Percentiles rank a stretch among this genome's conserved stretches.
Conservation (phyloP, 2,329 filamentous ascomycete species). For the Tolypocladium amazonense region DNA sequence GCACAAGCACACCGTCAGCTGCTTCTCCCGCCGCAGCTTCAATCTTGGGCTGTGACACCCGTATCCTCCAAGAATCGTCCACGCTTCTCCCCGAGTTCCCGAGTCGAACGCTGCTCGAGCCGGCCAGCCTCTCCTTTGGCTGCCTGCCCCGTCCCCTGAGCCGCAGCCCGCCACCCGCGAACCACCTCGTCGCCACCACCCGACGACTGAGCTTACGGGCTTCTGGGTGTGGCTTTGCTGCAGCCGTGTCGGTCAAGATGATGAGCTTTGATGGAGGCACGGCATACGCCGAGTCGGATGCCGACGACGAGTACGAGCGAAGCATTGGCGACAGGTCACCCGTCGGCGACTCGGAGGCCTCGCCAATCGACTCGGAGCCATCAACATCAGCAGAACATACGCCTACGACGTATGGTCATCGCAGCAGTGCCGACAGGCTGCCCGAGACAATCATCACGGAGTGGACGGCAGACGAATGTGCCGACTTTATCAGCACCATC, state of each 20-base stretch:
- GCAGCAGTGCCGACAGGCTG: slow-evolving; percentile 51
- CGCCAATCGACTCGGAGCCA: slow-evolving; percentile 62
- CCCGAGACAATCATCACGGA: slow-evolving; percentile 68
- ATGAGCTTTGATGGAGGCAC: slow-evolving; percentile 57
- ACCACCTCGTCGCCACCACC: not conserved
- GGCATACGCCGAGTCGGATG: slow-evolving; percentile 69
- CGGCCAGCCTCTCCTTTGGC: not conserved
- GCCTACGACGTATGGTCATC: slow-evolving; percentile 66
- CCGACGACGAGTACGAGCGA: slow-evolving; percentile 75
- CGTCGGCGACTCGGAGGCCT: slow-evolving; percentile 57
- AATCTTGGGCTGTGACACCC: not conserved
- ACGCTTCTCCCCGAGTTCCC: not conserved
- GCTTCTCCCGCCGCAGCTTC: not conserved
- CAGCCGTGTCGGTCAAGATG: slow-evolving; percentile 14
- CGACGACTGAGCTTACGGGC: not conserved
- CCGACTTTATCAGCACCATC: slow-evolving; percentile 74
- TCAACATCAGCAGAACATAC: slow-evolving; percentile 63
- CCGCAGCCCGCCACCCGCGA: not conserved
- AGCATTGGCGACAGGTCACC: slow-evolving; percentile 59
- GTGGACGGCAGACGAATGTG: slow-evolving; percentile 80
- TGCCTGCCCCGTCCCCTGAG: not conserved
- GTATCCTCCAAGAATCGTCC: not conserved
- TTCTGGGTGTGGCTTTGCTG: not conserved
- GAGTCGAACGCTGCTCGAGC: not conserved
- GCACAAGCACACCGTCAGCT: not conserved